A percentile compares a stretch with the other conserved stretches of the same genome.
These are phyloP conservation scores for Purpureocillium lavendulum DNA, from an alignment of 2,329 filamentous ascomycete species.

Conservation along the genomic window DNA sequence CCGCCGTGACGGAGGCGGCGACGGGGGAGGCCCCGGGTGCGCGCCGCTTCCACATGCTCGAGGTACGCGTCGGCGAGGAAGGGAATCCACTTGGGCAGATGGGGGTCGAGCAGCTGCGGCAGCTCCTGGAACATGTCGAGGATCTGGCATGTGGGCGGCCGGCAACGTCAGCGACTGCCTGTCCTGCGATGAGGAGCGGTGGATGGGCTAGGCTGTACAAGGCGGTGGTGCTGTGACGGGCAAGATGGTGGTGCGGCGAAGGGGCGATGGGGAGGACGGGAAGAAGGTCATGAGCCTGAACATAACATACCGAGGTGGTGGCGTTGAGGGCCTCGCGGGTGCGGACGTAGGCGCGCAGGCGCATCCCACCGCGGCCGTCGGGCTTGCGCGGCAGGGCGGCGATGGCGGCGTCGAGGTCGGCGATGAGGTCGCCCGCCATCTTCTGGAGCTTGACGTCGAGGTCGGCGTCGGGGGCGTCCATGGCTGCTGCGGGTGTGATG, in stretches of 20 bases:
- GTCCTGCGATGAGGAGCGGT: not conserved
- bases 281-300: too few relatives aligned
- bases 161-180: conserved; percentile 15
- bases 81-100: conserved; percentile 69
- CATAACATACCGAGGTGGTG: conserved; percentile 34
- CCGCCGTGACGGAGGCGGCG: too few relatives aligned
- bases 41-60: conserved; percentile 46
- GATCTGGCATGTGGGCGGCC: conserved; percentile 25
- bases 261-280: too few relatives aligned
- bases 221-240: too few relatives aligned
- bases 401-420: conserved; percentile 47
- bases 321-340: conserved; percentile 39
- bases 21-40: conserved; percentile 27
- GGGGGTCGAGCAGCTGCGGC: conserved; percentile 82
- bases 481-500: conserved; percentile 15
- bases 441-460: conserved; percentile 55
- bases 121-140: conserved; percentile 93
- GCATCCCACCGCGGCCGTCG: conserved; percentile 31
- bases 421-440: conserved; percentile 48
- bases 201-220: too few relatives aligned
- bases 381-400: conserved; percentile 43
- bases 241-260: too few relatives aligned
- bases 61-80: conserved; percentile 69
- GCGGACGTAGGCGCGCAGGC: conserved; percentile 40
- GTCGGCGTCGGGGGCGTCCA: conserved; percentile 55